Evolutionary conservation across 768 basidiomycete genomes (phyloP).

Genomic region (Russula vinacea): DNA sequence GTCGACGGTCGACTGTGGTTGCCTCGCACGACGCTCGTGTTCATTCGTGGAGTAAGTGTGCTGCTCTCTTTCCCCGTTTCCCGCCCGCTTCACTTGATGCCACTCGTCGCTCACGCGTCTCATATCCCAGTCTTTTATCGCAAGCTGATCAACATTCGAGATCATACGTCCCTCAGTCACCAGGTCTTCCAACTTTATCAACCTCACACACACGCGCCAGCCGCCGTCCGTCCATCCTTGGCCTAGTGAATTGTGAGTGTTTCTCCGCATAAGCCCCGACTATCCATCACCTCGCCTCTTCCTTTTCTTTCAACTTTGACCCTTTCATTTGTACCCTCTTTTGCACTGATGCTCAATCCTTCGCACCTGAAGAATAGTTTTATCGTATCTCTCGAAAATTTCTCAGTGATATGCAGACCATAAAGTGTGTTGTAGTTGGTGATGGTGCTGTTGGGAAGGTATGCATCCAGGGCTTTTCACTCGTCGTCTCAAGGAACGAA

Average conservation of each 20-base stretch:
- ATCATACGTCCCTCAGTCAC: slow-evolving; percentile 17
- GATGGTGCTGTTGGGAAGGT: slow-evolving; percentile 99
- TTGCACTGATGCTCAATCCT: slow-evolving; percentile 4
- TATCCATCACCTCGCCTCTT: neutral
- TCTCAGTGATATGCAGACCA: slow-evolving; percentile 73
- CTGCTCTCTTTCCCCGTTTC: slow-evolving; percentile 5
- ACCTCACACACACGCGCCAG: slow-evolving; percentile 25
- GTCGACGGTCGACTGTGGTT: slow-evolving; percentile 22
- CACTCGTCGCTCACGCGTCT: slow-evolving; percentile 12
- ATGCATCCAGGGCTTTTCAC: slow-evolving; percentile 36
- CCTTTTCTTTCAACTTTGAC: neutral
- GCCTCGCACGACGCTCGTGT: slow-evolving; percentile 31
- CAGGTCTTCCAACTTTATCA: slow-evolving; percentile 18
- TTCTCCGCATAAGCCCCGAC: neutral
- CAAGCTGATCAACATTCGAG: slow-evolving; percentile 18
- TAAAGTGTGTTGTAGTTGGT: slow-evolving; percentile 96
- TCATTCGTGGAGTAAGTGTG: slow-evolving; percentile 21
- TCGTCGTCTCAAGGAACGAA: neutral
- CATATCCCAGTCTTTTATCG: slow-evolving; percentile 19
- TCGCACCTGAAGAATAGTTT: slow-evolving; percentile 11
- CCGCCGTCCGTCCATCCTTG: slow-evolving; percentile 16
- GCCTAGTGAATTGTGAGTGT: slow-evolving; percentile 25
- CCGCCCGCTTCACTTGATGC: neutral
- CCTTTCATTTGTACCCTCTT: neutral
- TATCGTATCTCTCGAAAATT: slow-evolving; percentile 20